Conservation (phyloP, 2,329 filamentous ascomycete genomes). For the Coniella vitis region DNA sequence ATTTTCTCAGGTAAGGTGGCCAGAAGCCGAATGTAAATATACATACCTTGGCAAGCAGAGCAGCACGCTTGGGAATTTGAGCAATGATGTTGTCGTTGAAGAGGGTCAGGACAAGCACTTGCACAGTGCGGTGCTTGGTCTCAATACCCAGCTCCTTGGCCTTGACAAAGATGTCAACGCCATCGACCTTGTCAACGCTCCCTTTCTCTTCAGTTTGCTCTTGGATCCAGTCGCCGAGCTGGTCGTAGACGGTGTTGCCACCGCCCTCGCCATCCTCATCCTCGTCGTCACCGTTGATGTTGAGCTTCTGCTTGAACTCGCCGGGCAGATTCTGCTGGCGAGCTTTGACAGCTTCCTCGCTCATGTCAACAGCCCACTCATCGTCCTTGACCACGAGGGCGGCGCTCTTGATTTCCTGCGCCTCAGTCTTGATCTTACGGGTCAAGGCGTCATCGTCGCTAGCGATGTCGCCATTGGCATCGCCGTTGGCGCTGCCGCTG, state of each 20-base stretch:
- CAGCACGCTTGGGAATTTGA: slow-evolving; percentile 77
- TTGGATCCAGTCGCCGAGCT: slow-evolving; percentile 89
- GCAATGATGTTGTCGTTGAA: slow-evolving; percentile 86
- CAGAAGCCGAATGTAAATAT: background rate
- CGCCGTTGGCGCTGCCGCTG: slow-evolving; percentile 43
- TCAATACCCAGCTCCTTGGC: slow-evolving; percentile 95
- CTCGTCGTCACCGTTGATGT: slow-evolving; percentile 67
- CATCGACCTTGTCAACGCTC: slow-evolving; percentile 71
- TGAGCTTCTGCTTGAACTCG: slow-evolving; percentile 89
- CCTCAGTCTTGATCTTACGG: slow-evolving; percentile 66
- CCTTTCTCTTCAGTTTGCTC: slow-evolving; percentile 64
- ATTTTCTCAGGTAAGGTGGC: background rate
- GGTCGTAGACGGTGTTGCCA: slow-evolving; percentile 74
- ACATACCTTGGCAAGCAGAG: slow-evolving; percentile 80
- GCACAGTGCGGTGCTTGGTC: slow-evolving; percentile 84
- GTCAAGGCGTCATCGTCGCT: slow-evolving; percentile 79
- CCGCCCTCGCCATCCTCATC: slow-evolving; percentile 75
- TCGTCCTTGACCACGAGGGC: slow-evolving; percentile 64
- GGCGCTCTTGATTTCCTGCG: slow-evolving; percentile 39
- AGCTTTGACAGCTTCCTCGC: slow-evolving; percentile 88
- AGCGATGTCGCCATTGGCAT: slow-evolving; percentile 56
- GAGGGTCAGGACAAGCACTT: slow-evolving; percentile 86
- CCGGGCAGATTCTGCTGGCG: slow-evolving; percentile 89
- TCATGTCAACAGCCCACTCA: slow-evolving; percentile 95
- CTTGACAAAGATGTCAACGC: slow-evolving; percentile 91